Conservation (phyloP, 805 yeast species). For the Candida sakaeoensis region DNA sequence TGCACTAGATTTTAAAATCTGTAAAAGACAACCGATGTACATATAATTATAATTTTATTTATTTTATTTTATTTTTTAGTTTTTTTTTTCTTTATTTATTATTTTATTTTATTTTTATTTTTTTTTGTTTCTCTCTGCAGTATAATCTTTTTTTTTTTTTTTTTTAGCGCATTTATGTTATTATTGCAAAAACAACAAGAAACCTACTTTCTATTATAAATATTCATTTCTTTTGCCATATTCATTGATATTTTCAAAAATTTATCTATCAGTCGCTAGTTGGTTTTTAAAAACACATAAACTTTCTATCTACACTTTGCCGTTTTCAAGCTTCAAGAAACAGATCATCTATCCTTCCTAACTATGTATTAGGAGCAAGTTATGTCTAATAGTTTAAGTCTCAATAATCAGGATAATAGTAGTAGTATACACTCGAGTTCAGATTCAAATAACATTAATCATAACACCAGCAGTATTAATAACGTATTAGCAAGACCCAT, state of each 20-base stretch:
- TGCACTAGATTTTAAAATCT: no score
- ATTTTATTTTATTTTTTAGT: no score
- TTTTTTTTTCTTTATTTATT: no score
- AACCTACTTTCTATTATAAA: not conserved
- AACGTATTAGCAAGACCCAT: not conserved
- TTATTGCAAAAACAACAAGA: not conserved
- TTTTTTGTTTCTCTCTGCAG: not conserved
- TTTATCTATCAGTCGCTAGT: no score
- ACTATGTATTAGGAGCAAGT: conserved; percentile 4
- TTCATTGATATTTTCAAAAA: no score
- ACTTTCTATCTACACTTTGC: not conserved
- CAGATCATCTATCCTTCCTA: no score
- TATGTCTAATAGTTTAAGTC: conserved; percentile 4
- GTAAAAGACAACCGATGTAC: not conserved
- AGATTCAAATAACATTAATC: not conserved
- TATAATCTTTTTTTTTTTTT: not conserved
- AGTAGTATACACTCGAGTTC: not conserved
- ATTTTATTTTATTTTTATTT: no score
- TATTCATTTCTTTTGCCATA: not conserved
- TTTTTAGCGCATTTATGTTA: not conserved
- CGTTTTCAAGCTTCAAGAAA: not conserved
- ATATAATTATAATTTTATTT: no score
- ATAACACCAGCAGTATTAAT: not conserved
- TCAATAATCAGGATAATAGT: not conserved
- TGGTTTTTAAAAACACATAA: not conserved